Base-by-base conservation (phyloP, 23 red algal genomes). In the Chondrus crispus region DNA sequence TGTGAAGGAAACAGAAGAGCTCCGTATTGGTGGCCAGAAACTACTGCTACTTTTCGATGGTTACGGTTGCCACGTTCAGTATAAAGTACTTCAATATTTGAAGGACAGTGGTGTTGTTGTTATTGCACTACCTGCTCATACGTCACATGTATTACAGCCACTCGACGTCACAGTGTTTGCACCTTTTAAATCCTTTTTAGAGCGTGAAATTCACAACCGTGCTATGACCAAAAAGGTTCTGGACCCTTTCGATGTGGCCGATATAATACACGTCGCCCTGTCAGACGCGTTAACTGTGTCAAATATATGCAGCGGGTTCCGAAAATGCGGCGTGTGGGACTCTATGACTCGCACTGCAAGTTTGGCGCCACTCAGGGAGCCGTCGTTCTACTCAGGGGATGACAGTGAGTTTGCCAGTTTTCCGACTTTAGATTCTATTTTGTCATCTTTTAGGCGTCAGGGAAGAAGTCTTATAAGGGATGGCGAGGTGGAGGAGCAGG, bases 1-100 rank as follows among this genome's bases (percentile, higher is more conserved):
- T 54, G 50, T 54, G 12, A 54, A 54, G 50, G 50, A 54, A 20
- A 54, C 50, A 14, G 50, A 12, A 29, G 5, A 82, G 42, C 9
- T 82, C 18, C 77, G 77, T 12, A 28, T 12, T 20, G 46, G 46
- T 45, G 39, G 29, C 19, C 46, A 58, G 36, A 82, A 82, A 40
- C 4, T 58, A 44, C 77, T 82, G n/a, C 46, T 82, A 18, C n/a
- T 82, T 44, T 82, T 57, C n/a, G 77, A 86, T 68, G 82, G 18
- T 30, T 2, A 86, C 28, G 42, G 16, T 38, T 39, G 51, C 58
- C 55, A 86, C 63, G 3, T 79, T 3, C 12, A 79, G 46, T 46
- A 46, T 79, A 19, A 20, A 54, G 12, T 54, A 12, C 50, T 54
- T 14, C 20, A 20, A 20, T 54, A 54, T 54, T 12, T 12, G 50